Evolutionary conservation across 176 grass and related monocot species (phyloP), one percentile per base, ranked within the genome.

Genomic region (Otatea glauca): DNA sequence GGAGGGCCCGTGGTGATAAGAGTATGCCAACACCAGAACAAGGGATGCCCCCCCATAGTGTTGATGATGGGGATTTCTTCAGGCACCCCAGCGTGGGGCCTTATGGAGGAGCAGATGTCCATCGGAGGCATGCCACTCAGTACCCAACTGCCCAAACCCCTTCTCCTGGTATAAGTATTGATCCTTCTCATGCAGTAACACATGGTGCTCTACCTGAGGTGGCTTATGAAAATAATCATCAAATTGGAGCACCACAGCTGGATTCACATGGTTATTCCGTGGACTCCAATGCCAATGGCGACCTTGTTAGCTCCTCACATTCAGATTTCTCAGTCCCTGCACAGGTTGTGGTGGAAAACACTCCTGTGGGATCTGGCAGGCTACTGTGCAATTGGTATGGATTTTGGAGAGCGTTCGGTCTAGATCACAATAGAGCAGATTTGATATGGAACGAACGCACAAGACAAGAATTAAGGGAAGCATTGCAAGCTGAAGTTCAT

Each of bases 371-470:
- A 85, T 99, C 96, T 92, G 96, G 96, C 74, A 89, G 91, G 81
- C 80, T 99, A 43, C 80, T 99, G 54, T 99, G 96, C 82, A 99
- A 99, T 82, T 99, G 96, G 96, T 83, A 94, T 75, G 96, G 90
- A 80, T 99, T 99, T 87, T 99, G 93, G 96, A 93, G 77, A 82
- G 96, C 91, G 23, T 99, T 96, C 68, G 64, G 88, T 77, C 82
- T 99, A 69, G 96, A 99, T 92, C 96, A 99, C 86, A 99, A 99
- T 50, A 88, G 96, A 84, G 91, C 96, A 53, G 96, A 99, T 89
- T 72, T 99, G 87, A 96, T 99, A 80, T 99, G 96, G 96, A 99
- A 96, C 21, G 93, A 99, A 84, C 89, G 96, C 47, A 99, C 96
- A 42, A 96, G 96, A 77, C 93, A 96, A 88, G 96, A 99, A 79